phyloP scores from a whole-genome alignment of 352 stramenopile species.

The Phytophthora tubulina region DNA sequence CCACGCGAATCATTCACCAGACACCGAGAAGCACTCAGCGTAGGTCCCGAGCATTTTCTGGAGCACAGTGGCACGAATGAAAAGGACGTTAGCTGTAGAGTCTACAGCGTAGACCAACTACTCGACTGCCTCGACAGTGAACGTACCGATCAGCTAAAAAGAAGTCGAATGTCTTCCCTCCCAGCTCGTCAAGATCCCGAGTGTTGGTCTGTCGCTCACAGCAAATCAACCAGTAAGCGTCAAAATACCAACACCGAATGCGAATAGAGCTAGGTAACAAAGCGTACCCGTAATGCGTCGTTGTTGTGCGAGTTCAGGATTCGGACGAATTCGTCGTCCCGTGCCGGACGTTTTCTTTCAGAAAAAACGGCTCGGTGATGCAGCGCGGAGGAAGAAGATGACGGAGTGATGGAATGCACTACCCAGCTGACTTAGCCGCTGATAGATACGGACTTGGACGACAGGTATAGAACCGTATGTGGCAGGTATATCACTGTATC shows the following conservation, averaged over 20 bases:
- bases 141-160: slow-evolving; percentile 50
- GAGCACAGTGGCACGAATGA: not conserved
- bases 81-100: not conserved
- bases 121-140: not conserved
- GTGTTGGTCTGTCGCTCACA: slow-evolving; percentile 48
- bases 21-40: slow-evolving; percentile 81
- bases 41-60: slow-evolving; percentile 94
- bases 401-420: too few relatives aligned
- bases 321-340: slow-evolving; percentile 53
- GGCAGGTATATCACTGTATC: too few relatives aligned
- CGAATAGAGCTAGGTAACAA: not conserved
- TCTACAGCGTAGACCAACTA: too few relatives aligned
- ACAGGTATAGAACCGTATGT: too few relatives aligned
- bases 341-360: slow-evolving; percentile 69
- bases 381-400: not conserved
- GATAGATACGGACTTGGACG: too few relatives aligned
- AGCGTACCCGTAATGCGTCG: slow-evolving; percentile 53
- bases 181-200: slow-evolving; percentile 49
- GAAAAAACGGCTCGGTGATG: slow-evolving; percentile 52
- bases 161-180: slow-evolving; percentile 59
- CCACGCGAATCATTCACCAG: slow-evolving; percentile 95
- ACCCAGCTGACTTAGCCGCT: too few relatives aligned
- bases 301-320: slow-evolving; percentile 73
- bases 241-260: not conserved
- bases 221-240: slow-evolving; percentile 6